Evolutionary conservation across 1,284 basidiomycete genomes (phyloP), one percentile per base, ranked within the genome.

Genomic region (Trichosporon ovoides): DNA sequence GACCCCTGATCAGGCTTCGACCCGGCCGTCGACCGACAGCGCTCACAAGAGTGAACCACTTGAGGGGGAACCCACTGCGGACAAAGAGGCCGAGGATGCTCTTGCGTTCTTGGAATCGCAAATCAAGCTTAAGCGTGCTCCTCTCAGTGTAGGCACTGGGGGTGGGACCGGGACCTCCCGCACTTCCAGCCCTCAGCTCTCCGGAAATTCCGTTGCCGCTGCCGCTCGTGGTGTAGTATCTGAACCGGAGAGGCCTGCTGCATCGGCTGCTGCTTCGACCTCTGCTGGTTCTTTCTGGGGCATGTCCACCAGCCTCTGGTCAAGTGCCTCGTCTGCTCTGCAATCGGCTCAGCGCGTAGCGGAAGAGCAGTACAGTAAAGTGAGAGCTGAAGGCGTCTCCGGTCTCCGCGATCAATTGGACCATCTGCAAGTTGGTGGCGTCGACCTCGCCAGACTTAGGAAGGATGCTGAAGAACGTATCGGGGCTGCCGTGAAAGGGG

Each of bases 81-180:
- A 72, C 40, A 71, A 70, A 22, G 76, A 77, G 59, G 74, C 76
- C 5, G 69, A 67, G 14, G 66, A 66, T 62, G 90, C 89, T 16
- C 84, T 94, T 40, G 92, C 91, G 22, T 95, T 94, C 80, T 84
- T 96, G 56, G 91, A 96, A 76, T 91, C 72, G 12, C 76, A 95
- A 76, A 91, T 95, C 67, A 92, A 90, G 0, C 89, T 90, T 81
- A 92, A 91, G 63, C 68, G 73, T 12, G 67, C 68, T 3, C 72
- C 73, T 19, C 56, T 76, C 14, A 66, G 65, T 34, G 66, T 68
- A 12, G 37, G 37, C 37, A 18, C 37, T 38, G 43, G 43, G 69
- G 68, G 54, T 55, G 19, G 50, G 60, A 20, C 53, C 28, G 43
- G 51, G 50, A 38, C 40, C 5, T 33, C 61, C 1, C 58, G 68